Conservation (phyloP, 441 rosid genomes). For the Gossypium aridum region DNA sequence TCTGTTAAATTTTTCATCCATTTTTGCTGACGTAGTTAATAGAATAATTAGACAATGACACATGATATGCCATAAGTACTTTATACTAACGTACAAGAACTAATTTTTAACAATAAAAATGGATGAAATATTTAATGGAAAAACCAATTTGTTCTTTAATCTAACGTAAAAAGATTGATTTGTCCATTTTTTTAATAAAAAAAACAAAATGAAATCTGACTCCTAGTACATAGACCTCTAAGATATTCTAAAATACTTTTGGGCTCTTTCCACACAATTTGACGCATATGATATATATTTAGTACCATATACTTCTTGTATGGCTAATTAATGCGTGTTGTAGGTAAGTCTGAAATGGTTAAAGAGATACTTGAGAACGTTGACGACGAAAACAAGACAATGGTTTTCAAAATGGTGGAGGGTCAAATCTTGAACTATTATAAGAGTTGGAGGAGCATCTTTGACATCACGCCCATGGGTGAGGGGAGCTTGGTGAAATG, state of each 20-base stretch:
- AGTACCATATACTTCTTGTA: not conserved
- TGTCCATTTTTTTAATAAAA: no score
- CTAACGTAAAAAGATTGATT: no score
- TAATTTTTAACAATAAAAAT: no score
- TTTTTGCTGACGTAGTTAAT: no score
- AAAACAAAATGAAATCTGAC: no score
- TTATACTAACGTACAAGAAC: no score
- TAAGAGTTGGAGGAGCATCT: not conserved
- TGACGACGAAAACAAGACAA: not conserved
- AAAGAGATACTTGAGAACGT: not conserved
- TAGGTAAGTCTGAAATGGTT: not conserved
- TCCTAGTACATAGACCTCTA: not conserved
- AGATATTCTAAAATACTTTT: not conserved
- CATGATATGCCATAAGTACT: no score
- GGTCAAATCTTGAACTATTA: not conserved
- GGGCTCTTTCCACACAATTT: not conserved
- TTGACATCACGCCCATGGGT: not conserved
- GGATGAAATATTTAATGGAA: no score
- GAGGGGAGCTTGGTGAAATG: conserved; percentile 6
- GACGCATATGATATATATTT: not conserved
- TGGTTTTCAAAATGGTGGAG: not conserved
- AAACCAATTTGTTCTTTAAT: no score
- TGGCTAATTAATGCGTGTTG: not conserved
- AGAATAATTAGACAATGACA: no score
- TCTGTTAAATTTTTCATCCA: no score